Evolutionary conservation across 768 basidiomycete genomes (phyloP), one percentile per base, ranked within the genome.

Genomic region (Exidia glandulosa): DNA sequence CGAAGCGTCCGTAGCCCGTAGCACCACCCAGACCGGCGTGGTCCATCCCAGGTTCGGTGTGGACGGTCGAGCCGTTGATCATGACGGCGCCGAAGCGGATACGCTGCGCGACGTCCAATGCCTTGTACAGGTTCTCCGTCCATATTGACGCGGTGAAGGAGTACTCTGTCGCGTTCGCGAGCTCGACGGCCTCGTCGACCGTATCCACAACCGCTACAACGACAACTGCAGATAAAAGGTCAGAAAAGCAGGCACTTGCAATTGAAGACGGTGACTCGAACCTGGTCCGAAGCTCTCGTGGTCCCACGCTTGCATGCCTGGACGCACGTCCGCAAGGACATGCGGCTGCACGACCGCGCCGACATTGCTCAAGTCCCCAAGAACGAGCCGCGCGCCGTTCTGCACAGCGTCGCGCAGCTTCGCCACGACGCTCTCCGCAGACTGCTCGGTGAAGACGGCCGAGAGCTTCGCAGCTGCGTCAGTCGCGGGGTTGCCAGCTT

Each of bases 271-370:
- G 16, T 10, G 27, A 45, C 10, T 23, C 60, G 27, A 41, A 80
- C 81, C 80, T 56, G 81, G 85, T 1, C 83, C 83, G 68, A 87
- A 87, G 1, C 79, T 77, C 69, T 88, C 86, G 32, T 75, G 66
- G 27, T 81, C 74, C 82, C 82, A 85, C 13, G 81, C 60, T 31
- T 71, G 65, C 74, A 79, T 82, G 7, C 76, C 81, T 1, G 75
- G 76, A 60, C 71, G 77, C 47, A 81, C 77, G n/a, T 72, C 75
- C 23, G 64, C 67, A 16, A 83, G 61, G 31, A 85, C 61, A 67
- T 84, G 82, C 25, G 82, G 82, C 60, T 77, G 74, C n/a, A 83
- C 71, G 12, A 80, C 67, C 0, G 76, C 69, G 1, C 74, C 75
- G 3, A 76, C 62, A 33, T 72, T 67, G 41, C 61, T 63, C 13